Percentiles rank a stretch among this genome's conserved stretches.
Evolutionary conservation across 2,329 filamentous ascomycete species (phyloP).

Genomic region (Trichoderma lentiforme): DNA sequence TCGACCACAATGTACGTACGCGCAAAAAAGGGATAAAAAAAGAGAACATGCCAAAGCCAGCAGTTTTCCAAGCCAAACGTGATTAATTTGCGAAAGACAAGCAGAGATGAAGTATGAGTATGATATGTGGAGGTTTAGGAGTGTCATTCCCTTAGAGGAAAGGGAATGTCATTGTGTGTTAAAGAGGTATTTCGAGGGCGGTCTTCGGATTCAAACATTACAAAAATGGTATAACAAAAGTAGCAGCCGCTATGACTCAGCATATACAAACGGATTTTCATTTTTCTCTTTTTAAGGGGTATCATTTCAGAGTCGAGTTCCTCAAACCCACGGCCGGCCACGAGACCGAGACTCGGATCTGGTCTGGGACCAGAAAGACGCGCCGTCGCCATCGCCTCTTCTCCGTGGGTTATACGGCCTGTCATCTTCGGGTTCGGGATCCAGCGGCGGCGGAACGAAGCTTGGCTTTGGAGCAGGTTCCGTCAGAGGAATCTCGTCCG

Average conservation of each 20-base stretch:
- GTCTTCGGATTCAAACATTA: constrained; percentile 3
- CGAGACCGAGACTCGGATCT: constrained; percentile 9
- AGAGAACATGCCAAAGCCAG: neutral
- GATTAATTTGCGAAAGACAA: neutral
- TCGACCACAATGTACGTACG: neutral
- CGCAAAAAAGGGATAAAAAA: neutral
- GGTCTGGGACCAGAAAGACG: constrained; percentile 17
- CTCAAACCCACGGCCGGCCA: constrained; percentile 8
- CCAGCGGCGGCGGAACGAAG: neutral
- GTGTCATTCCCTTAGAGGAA: neutral
- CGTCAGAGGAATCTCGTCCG: constrained; percentile 17
- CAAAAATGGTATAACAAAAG: neutral
- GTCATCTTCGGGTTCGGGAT: neutral
- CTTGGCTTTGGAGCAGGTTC: neutral
- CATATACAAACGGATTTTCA: constrained; percentile 7
- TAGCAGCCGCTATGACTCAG: neutral
- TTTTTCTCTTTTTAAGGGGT: neutral
- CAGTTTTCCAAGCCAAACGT: neutral
- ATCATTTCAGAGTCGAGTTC: neutral
- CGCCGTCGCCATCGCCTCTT: constrained; percentile 15
- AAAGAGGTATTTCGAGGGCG: neutral
- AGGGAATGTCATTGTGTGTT: neutral
- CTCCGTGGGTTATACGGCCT: constrained; percentile 11
- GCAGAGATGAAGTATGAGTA: neutral
- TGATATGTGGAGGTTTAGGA: neutral